These are phyloP conservation scores for Erysimum cheiranthoides DNA, from an alignment of 345 rosid genomes.

Conservation along the genomic window DNA sequence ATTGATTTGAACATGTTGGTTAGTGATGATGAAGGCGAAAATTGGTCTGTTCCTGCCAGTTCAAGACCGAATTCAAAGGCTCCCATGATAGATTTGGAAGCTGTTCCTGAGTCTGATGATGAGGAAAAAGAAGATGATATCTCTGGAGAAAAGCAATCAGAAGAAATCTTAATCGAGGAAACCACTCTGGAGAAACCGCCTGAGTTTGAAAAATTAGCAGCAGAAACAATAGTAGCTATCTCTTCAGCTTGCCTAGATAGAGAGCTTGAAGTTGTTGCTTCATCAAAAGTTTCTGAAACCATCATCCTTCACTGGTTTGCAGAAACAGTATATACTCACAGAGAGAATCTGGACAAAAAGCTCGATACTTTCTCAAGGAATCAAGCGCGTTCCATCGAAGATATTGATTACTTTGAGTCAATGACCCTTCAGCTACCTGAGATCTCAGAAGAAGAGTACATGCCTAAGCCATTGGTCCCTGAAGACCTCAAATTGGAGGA, in stretches of 20 bases:
- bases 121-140: constrained; percentile 24
- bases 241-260: constrained; percentile 48
- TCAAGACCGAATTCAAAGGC: constrained; percentile 46
- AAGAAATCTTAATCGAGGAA: constrained; percentile 31
- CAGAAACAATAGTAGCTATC: constrained; percentile 67
- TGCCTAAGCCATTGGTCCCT: constrained; percentile 48
- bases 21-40: constrained; percentile 54
- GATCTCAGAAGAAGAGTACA: constrained; percentile 51
- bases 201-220: constrained; percentile 49
- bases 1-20: constrained; percentile 71
- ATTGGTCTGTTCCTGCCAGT: constrained; percentile 44
- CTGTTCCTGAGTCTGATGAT: constrained; percentile 46
- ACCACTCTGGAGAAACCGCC: constrained; percentile 40
- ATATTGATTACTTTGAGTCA: constrained; percentile 68
- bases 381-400: constrained; percentile 36
- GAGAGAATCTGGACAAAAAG: constrained; percentile 53
- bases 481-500: constrained; percentile 50
- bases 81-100: constrained; percentile 67
- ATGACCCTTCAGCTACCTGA: constrained; percentile 69
- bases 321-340: constrained; percentile 59
- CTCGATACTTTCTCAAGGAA: constrained; percentile 36
- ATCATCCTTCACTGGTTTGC: constrained; percentile 72
- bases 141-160: constrained; percentile 18
- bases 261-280: constrained; percentile 36
- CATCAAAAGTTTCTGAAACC: constrained; percentile 33